Evolutionary conservation across 1,284 basidiomycete genomes (phyloP).

Genomic region (Takashimella tepidaria): DNA sequence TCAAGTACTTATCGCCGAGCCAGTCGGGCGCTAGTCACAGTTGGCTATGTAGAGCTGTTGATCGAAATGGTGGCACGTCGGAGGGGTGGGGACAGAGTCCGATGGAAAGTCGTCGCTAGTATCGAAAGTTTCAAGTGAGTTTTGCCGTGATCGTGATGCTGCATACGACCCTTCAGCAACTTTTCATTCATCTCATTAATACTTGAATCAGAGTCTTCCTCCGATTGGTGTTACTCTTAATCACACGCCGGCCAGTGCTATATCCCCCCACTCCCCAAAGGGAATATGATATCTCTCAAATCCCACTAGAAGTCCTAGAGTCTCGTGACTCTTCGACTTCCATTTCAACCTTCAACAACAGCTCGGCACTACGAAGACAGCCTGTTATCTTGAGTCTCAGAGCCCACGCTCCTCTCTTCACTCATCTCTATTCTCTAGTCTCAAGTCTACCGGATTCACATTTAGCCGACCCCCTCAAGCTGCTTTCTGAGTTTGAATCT

Average conservation of each 20-base stretch:
- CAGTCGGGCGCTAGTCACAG: constrained; percentile 64
- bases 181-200: neutral
- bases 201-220: constrained; percentile 58
- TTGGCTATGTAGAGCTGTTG: constrained; percentile 72
- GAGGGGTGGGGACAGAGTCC: constrained; percentile 52
- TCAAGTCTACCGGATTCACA: constrained; percentile 34
- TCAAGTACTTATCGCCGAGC: constrained; percentile 66
- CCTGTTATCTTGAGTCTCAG: constrained; percentile 22
- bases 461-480: constrained; percentile 29
- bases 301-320: constrained; percentile 51
- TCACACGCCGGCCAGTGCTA: constrained; percentile 68
- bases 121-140: constrained; percentile 76
- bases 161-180: too few relatives aligned
- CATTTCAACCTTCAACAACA: neutral
- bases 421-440: constrained; percentile 43
- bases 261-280: constrained; percentile 74
- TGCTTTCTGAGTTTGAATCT: constrained; percentile 31
- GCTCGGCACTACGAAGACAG: neutral
- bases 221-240: constrained; percentile 62
- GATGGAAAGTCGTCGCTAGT: constrained; percentile 66
- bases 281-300: constrained; percentile 68
- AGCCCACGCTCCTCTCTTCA: constrained; percentile 57
- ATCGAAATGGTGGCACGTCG: constrained; percentile 79
- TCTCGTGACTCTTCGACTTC: constrained; percentile 11
- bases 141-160: too few relatives aligned